Base-by-base conservation (phyloP, 139 green algal species). In the Trebouxia sp. region DNA sequence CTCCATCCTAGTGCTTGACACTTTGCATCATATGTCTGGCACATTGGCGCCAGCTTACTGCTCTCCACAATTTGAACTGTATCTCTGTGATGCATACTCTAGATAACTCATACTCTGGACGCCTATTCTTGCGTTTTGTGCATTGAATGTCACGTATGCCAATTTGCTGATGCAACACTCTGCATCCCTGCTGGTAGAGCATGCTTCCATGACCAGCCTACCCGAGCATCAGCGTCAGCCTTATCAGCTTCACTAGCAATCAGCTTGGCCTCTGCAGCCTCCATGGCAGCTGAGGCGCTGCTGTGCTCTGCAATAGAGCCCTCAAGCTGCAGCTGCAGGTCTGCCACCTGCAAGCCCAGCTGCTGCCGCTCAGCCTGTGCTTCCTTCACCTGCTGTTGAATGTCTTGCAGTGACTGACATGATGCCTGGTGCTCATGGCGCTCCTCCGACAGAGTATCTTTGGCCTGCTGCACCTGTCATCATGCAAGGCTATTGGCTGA, bases 291-390 rank as follows among this genome's bases (percentile, higher is more conserved):
- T 12, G 53, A 41, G 10, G 39, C 20, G 39, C 26, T 38, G 10
- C 24, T 55, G 10, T 41, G 22, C 41, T 77, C 37, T n/a, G 69
- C 69, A 41, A 41, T 20, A 9, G 69, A 51, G 3, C 28, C 39
- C n/a, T 56, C n/a, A 4, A 48, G 37, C 69, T 77, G 69, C 41
- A 51, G 11, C 41, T 77, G 69, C 42, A 77, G 69, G 39, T 77
- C 69, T 53, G 3, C 9, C 9, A 51, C 26, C 22, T 77, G 41
- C 20, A 41, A 20, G 24, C n/a, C 24, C 41, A 77, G 69, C 69
- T 77, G 38, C 39, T 77, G 41, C 24, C 37, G 42, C 11, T 26
- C 41, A 48, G 15, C 37, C 20, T 17, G 28, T 14, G 62, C 62
- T 6, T 42, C 62, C 43, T 32, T 35, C 15, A 72, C 15, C 62